A percentile compares a stretch with the other conserved stretches of the same genome.
Conservation (phyloP, 805 yeast species). For the Sugiyamaella qingdaonensis region DNA sequence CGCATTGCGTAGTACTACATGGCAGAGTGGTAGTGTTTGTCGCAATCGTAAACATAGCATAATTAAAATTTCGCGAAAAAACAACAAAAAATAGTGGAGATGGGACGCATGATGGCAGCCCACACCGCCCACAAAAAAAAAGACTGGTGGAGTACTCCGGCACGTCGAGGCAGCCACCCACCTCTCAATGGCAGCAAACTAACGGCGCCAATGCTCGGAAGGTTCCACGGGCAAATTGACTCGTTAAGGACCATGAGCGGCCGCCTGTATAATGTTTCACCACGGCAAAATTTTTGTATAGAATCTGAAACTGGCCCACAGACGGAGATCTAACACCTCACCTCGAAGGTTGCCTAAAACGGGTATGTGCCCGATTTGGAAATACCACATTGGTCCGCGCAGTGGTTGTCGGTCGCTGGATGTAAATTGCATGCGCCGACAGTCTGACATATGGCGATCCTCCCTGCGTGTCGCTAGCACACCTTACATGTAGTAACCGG, state of each 20-base stretch:
- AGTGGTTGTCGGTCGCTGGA: background rate
- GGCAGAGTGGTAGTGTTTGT: no score
- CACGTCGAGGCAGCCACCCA: no score
- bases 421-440: background rate
- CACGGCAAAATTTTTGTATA: background rate
- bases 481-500: background rate
- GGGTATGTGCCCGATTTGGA: background rate
- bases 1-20: no score
- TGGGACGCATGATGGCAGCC: no score
- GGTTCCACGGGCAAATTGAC: background rate
- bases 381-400: background rate
- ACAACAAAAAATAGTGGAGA: no score
- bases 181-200: no score
- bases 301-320: conserved; percentile 1
- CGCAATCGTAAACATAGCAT: no score
- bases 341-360: background rate
- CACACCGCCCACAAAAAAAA: no score
- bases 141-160: no score
- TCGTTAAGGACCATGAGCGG: background rate
- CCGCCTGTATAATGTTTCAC: background rate
- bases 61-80: no score
- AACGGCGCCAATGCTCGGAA: background rate
- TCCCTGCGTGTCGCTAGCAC: conserved; percentile 4
- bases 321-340: background rate
- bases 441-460: conserved; percentile 2